Evolutionary conservation across 2,329 filamentous ascomycete species (phyloP).

Genomic region (Coniella lustricola): DNA sequence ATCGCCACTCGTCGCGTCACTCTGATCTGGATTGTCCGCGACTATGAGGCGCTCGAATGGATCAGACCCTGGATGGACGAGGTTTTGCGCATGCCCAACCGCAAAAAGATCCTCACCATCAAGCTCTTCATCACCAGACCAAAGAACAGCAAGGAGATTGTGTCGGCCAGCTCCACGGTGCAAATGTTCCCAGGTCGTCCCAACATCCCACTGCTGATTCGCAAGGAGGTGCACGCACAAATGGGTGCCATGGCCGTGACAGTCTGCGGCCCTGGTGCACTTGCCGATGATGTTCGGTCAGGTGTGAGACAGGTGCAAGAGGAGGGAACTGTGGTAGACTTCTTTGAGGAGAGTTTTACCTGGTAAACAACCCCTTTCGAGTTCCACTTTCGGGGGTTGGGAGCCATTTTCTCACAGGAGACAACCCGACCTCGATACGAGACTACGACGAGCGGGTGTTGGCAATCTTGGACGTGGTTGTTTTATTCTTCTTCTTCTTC

Average conservation of each 20-base stretch:
- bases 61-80: slow-evolving; percentile 76
- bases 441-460: slow-evolving; percentile 2
- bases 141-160: slow-evolving; percentile 73
- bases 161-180: slow-evolving; percentile 69
- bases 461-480: not conserved
- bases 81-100: slow-evolving; percentile 69
- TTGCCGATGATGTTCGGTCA: slow-evolving; percentile 68
- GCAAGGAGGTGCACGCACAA: slow-evolving; percentile 74
- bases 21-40: slow-evolving; percentile 88
- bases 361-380: slow-evolving; percentile 47
- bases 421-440: slow-evolving; percentile 13
- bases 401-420: slow-evolving; percentile 8
- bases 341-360: slow-evolving; percentile 71
- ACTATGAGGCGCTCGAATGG: slow-evolving; percentile 86
- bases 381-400: too few relatives aligned
- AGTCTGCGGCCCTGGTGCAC: slow-evolving; percentile 67
- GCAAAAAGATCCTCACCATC: slow-evolving; percentile 76
- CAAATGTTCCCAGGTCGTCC: slow-evolving; percentile 90
- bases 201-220: slow-evolving; percentile 70
- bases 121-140: slow-evolving; percentile 88
- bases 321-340: slow-evolving; percentile 57
- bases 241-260: slow-evolving; percentile 84
- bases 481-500: not conserved
- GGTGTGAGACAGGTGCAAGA: slow-evolving; percentile 60
- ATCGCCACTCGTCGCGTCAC: slow-evolving; percentile 76